Evolutionary conservation across 768 basidiomycete species (phyloP).

Genomic region (Ramaria sp.): DNA sequence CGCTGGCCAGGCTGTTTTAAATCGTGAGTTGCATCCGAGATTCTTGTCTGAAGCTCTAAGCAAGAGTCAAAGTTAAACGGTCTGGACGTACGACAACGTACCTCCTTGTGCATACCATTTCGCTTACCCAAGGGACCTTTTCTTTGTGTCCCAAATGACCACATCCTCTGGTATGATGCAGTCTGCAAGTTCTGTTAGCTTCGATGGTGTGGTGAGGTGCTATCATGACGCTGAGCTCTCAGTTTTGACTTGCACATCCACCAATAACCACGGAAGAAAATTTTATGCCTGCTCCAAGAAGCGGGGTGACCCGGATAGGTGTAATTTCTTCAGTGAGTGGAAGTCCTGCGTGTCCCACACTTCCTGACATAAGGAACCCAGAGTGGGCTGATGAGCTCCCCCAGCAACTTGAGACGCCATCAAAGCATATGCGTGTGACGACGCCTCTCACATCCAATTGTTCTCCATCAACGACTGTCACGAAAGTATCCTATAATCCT

Average conservation of each 20-base stretch:
- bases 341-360: neutral
- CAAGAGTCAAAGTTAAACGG: too few relatives aligned
- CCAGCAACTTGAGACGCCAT: neutral
- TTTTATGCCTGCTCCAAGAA: slow-evolving; percentile 7
- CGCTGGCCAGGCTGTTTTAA: too few relatives aligned
- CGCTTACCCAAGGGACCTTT: too few relatives aligned
- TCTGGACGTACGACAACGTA: too few relatives aligned
- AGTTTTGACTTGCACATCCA: neutral
- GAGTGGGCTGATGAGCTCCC: slow-evolving; percentile 1
- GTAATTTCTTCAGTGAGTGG: neutral
- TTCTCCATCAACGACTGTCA: neutral
- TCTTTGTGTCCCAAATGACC: too few relatives aligned
- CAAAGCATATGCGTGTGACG: neutral
- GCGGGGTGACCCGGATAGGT: neutral
- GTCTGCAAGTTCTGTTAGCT: neutral
- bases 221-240: neutral
- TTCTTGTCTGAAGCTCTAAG: too few relatives aligned
- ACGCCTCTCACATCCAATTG: neutral
- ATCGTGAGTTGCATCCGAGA: too few relatives aligned
- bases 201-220: neutral
- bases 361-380: neutral
- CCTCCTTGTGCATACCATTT: too few relatives aligned
- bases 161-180: too few relatives aligned
- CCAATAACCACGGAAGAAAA: neutral
- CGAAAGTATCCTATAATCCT: neutral